Evolutionary conservation across 2,329 filamentous ascomycete species (phyloP).

Genomic region (Botryotinia globosa): DNA sequence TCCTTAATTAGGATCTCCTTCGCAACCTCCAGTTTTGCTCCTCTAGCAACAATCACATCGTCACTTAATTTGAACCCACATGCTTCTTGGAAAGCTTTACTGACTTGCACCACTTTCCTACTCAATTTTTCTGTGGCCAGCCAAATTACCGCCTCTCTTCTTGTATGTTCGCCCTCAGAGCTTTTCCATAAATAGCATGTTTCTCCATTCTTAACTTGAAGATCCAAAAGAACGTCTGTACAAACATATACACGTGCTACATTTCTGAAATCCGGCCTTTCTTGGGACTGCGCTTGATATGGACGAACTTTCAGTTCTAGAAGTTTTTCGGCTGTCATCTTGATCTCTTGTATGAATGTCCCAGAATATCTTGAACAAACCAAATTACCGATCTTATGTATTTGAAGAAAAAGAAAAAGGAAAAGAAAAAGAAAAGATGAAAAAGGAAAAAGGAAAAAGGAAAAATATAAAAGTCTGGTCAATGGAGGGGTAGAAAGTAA

Average conservation of each 20-base stretch:
- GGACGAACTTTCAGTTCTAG: slow-evolving; percentile 39
- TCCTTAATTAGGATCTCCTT: slow-evolving; percentile 60
- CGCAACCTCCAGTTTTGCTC: slow-evolving; percentile 51
- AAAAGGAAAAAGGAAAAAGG: background rate
- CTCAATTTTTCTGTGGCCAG: slow-evolving; percentile 59
- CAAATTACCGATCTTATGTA: background rate
- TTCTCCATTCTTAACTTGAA: slow-evolving; percentile 57
- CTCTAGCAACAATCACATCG: slow-evolving; percentile 59
- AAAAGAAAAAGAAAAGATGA: background rate
- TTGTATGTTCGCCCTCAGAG: slow-evolving; percentile 31
- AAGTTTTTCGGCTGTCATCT: slow-evolving; percentile 27
- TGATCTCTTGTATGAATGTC: background rate
- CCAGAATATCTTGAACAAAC: no score
- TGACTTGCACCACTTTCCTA: slow-evolving; percentile 67
- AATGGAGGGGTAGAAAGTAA: background rate
- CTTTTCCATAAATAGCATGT: slow-evolving; percentile 51
- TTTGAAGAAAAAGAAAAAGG: background rate
- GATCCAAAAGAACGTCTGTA: slow-evolving; percentile 48
- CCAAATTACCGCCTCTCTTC: slow-evolving; percentile 57
- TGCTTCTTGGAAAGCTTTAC: slow-evolving; percentile 68
- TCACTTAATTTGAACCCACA: slow-evolving; percentile 72
- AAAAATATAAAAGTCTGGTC: background rate
- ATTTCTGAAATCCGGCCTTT: slow-evolving; percentile 37
- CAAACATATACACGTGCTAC: slow-evolving; percentile 37
- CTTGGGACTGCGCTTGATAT: slow-evolving; percentile 31